A percentile compares a stretch with the other conserved stretches of the same genome.
These are phyloP conservation scores for Podaxis mareebaensis DNA, from an alignment of 768 basidiomycete genomes.

Conservation along the genomic window DNA sequence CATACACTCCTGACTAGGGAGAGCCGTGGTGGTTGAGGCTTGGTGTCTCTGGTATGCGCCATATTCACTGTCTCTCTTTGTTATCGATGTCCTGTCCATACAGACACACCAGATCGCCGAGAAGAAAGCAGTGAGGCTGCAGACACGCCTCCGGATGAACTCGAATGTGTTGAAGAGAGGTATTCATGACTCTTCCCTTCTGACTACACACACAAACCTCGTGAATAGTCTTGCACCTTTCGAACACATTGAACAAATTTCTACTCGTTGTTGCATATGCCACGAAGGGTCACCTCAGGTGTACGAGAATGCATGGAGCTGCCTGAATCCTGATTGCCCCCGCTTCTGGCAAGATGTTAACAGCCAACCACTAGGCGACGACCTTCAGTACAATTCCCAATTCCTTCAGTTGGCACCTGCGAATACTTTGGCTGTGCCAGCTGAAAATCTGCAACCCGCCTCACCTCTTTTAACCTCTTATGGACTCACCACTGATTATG, in stretches of 20 bases:
- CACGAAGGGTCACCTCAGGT: slow-evolving; percentile 46
- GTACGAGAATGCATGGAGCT: slow-evolving; percentile 60
- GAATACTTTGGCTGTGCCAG: slow-evolving; percentile 16
- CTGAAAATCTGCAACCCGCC: slow-evolving; percentile 5
- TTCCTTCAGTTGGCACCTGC: slow-evolving; percentile 44
- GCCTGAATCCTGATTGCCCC: slow-evolving; percentile 59
- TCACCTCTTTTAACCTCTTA: slow-evolving; percentile 14
- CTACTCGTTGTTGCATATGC: slow-evolving; percentile 44
- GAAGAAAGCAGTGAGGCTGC: background rate
- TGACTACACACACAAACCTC: background rate
- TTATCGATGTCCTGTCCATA: background rate
- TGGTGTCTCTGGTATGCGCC: background rate
- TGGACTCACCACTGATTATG: slow-evolving; percentile 51
- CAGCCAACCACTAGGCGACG: slow-evolving; percentile 28
- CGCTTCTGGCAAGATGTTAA: slow-evolving; percentile 50
- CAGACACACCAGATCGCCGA: background rate
- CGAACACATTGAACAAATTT: slow-evolving; percentile 11
- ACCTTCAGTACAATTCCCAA: slow-evolving; percentile 46
- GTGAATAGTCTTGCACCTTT: background rate
- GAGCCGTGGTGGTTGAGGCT: slow-evolving; percentile 45
- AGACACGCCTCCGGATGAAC: background rate
- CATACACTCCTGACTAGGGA: slow-evolving; percentile 30
- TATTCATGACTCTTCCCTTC: background rate
- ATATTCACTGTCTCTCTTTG: background rate
- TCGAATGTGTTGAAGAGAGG: slow-evolving; percentile 11